Base-by-base conservation (phyloP, 306 rosid species). In the Vachellia pachyceras region DNA sequence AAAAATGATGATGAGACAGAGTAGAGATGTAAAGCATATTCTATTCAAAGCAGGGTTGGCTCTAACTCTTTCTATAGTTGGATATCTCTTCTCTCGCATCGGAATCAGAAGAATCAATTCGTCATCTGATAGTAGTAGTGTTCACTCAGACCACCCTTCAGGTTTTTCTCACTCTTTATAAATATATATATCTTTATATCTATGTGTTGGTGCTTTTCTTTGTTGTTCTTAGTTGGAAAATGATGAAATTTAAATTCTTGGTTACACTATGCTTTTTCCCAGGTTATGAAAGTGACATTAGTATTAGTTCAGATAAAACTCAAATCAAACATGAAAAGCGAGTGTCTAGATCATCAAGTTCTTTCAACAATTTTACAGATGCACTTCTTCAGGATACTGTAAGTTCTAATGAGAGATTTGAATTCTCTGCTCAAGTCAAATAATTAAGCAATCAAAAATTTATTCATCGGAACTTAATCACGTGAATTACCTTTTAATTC, bases 61-160 rank as follows among this genome's bases (percentile, higher is more conserved):
- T 78, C 79, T 95, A 55, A 94, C 90, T 68, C 58, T 95, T 77
- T 90, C 97, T 18, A 87, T 95, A 77, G 99, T 97, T 76, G 92
- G 97, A 44, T 88, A 88, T 75, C 40, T 91, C 67, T 88, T 29
- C 49, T 85, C 94, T 78, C 92, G 89, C 78, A 22, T 84, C 77
- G 84, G 82, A 91, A 73, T 33, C 55, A 81, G 79, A 85, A 86
- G 82, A 70, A 79, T 69, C 84, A 88, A 79, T 46, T 82, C 83
- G 46, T 77, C 64, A 29, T 29, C 33, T 29, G 33, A 29, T 20
- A 3, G 1, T 9, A 22, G 13, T 0, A 8, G 5, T 14, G 18
- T 17, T 15, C 33, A 20, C 64, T 22, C 33, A 57, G 64, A 20
- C 14, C 14, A 20, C 67, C 68, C 91, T 77, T 85, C 83, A 72